Conservation (phyloP, 148 eudicot species). For the Amaranthus hypochondriacus region DNA sequence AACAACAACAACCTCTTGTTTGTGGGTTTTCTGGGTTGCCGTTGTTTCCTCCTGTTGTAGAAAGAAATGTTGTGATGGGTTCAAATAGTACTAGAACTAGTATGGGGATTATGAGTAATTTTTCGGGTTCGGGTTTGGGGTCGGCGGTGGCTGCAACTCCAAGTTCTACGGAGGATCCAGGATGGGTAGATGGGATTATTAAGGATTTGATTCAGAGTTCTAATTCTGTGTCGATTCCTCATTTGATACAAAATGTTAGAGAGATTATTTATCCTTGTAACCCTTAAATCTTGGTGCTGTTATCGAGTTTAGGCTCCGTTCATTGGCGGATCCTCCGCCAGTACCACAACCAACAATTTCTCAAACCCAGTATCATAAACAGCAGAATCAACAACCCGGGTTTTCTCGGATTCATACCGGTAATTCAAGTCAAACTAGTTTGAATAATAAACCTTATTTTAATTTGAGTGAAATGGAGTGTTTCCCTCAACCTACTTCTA, state of each 20-base stretch:
- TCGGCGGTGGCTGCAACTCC: too few species aligned
- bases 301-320: conserved; percentile 73
- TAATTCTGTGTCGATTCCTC: conserved; percentile 59
- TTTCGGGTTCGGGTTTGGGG: neutral
- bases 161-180: conserved; percentile 29
- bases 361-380: neutral
- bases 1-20: conserved; percentile 23
- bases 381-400: neutral
- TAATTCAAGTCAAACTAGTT: neutral
- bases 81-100: neutral
- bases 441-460: conserved; percentile 4
- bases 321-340: conserved; percentile 33
- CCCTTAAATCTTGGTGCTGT: conserved; percentile 67
- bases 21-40: conserved; percentile 93
- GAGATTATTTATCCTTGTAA: conserved; percentile 93
- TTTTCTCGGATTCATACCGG: neutral
- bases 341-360: neutral
- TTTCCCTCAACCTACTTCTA: neutral
- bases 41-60: conserved; percentile 57
- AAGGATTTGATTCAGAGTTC: conserved; percentile 73
- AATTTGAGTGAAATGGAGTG: conserved; percentile 4
- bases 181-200: conserved; percentile 85
- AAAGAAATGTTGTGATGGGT: neutral
- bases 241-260: conserved; percentile 76
- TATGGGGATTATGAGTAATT: neutral